These are phyloP conservation scores for Pisolithus thermaeus DNA, from an alignment of 1,284 basidiomycete species.

Conservation along the genomic window DNA sequence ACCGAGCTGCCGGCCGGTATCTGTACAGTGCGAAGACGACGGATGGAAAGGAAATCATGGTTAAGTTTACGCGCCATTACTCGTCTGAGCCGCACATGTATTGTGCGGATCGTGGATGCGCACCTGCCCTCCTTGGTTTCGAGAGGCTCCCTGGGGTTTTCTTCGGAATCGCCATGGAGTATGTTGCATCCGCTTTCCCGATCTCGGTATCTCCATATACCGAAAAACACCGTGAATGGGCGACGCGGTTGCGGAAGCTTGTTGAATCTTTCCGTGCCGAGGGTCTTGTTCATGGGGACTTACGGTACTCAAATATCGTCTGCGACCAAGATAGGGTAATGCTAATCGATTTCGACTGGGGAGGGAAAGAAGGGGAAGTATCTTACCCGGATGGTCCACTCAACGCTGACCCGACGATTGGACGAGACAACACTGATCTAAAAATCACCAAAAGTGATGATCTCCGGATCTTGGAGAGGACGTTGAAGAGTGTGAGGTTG, in stretches of 20 bases:
- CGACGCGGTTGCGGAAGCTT: neutral
- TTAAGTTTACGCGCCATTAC: neutral
- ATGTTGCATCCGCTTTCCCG: neutral
- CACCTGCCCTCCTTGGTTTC: neutral
- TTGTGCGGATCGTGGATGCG: neutral
- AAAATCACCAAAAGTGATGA: too few relatives aligned
- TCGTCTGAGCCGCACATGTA: neutral
- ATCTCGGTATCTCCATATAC: neutral
- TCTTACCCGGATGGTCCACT: neutral
- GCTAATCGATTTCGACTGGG: neutral
- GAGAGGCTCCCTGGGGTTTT: neutral
- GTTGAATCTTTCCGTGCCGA: neutral
- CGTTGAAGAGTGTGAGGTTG: neutral
- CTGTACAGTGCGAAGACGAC: neutral
- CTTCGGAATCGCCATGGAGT: constrained; percentile 1
- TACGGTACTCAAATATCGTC: neutral
- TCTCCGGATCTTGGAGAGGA: constrained; percentile 3
- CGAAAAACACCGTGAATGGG: neutral
- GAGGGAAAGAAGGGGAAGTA: neutral
- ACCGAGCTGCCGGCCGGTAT: neutral
- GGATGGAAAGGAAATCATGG: neutral
- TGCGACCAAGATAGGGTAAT: neutral
- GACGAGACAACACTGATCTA: neutral
- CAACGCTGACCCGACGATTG: neutral
- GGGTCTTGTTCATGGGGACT: neutral